Conservation (phyloP, 495 filamentous ascomycete species). For the Diplogelasinospora grovesii region DNA sequence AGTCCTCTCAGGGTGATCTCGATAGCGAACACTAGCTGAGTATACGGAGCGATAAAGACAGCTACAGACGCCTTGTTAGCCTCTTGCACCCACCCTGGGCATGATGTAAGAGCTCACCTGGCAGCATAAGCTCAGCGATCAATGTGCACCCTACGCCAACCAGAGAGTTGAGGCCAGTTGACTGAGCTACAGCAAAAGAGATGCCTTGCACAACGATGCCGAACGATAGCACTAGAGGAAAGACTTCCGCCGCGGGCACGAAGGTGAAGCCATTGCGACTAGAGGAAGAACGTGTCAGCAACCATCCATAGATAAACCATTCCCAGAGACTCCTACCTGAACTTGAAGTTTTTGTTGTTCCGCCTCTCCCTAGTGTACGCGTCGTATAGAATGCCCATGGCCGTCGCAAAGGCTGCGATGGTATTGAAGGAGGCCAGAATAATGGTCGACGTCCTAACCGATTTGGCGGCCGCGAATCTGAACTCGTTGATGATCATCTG, state of each 20-base stretch:
- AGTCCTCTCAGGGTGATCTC: slow-evolving; percentile 37
- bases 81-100: neutral
- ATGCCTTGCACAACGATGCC: slow-evolving; percentile 41
- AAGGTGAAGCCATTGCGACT: slow-evolving; percentile 32
- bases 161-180: slow-evolving; percentile 33
- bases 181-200: slow-evolving; percentile 39
- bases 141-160: slow-evolving; percentile 33
- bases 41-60: slow-evolving; percentile 43
- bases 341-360: slow-evolving; percentile 24
- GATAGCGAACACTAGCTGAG: slow-evolving; percentile 38
- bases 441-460: slow-evolving; percentile 42
- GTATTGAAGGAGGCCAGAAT: slow-evolving; percentile 44
- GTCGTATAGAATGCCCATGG: slow-evolving; percentile 38
- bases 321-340: slow-evolving; percentile 18
- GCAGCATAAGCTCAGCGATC: slow-evolving; percentile 40
- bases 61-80: slow-evolving; percentile 26
- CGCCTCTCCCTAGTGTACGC: slow-evolving; percentile 31
- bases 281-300: slow-evolving; percentile 9
- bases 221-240: slow-evolving; percentile 39
- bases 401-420: slow-evolving; percentile 39
- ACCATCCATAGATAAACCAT: neutral
- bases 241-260: slow-evolving; percentile 33
- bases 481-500: slow-evolving; percentile 35
- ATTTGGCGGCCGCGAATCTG: slow-evolving; percentile 37
- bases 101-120: slow-evolving; percentile 30